Conservation (phyloP, 495 filamentous ascomycete genomes). For the Penicillium soppii region DNA sequence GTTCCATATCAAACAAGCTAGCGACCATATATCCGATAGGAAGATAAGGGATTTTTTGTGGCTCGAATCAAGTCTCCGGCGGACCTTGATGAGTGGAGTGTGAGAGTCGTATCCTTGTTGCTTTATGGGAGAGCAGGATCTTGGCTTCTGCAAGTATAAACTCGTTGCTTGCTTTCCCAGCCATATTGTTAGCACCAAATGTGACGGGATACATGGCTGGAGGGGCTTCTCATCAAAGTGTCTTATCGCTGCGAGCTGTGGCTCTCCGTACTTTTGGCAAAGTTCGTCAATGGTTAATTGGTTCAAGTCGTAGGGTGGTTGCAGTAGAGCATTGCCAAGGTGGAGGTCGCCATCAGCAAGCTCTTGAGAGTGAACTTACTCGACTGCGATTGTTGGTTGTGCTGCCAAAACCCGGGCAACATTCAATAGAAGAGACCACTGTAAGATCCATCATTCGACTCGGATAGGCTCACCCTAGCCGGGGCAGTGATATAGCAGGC, state of each 20-base stretch:
- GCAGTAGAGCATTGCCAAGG: constrained; percentile 30
- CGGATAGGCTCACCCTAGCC: constrained; percentile 31
- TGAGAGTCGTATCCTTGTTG: background rate
- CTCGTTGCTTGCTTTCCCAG: constrained; percentile 28
- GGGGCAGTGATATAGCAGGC: constrained; percentile 7
- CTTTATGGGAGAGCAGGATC: constrained; percentile 26
- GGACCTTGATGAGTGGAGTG: background rate
- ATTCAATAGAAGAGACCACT: constrained; percentile 36
- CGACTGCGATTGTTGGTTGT: constrained; percentile 33
- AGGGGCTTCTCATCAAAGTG: constrained; percentile 26
- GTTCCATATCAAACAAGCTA: constrained; percentile 28
- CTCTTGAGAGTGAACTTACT: constrained; percentile 32
- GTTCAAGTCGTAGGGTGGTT: constrained; percentile 15
- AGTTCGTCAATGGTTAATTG: constrained; percentile 24
- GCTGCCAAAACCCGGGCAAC: constrained; percentile 41
- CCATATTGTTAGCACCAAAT: constrained; percentile 26
- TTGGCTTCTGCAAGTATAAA: constrained; percentile 24
- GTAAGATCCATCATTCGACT: constrained; percentile 28
- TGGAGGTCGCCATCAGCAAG: constrained; percentile 37
- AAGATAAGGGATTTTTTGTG: constrained; percentile 23
- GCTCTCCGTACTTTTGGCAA: constrained; percentile 24
- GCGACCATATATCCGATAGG: constrained; percentile 32
- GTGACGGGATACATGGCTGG: constrained; percentile 20
- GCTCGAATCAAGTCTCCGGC: constrained; percentile 12
- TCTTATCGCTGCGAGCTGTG: constrained; percentile 20